Base-by-base conservation (phyloP, 371 early-diverging fungal species). In the Mortierella sp. region DNA sequence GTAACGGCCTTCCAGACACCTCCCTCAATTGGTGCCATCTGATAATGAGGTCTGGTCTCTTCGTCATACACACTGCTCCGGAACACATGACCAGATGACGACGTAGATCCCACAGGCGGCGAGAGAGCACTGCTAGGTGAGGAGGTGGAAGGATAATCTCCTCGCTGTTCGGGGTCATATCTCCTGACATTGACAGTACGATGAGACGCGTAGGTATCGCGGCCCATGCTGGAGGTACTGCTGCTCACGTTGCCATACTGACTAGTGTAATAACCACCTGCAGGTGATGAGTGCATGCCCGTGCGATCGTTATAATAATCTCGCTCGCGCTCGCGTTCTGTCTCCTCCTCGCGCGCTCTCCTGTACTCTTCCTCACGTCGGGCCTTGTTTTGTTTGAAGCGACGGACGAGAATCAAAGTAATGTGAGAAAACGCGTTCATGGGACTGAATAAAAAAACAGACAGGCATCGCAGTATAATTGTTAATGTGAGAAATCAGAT, bases 21-120 rank as follows among this genome's bases (percentile, higher is more conserved):
- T n/a, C 87, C 85, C 50, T 86, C 82, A 65, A 90, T 81, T 7
- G 89, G 87, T 2, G 87, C 81, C 80, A 90, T 76, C 70, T 88
- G 88, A 44, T 90, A 83, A 8, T 60, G 57, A 6, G 90, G 89
- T 32, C 89, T 72, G 41, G 80, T 83, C 6, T 82, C 78, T 26
- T 83, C 86, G 56, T 90, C 88, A 48, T 87, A 87, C 24, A 87
- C 82, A 51, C 82, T 82, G 6, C 79, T 72, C 7, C 86, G 83
- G 26, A 88, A 73, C 15, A 85, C 69, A 63, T 86, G 87, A 7
- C 87, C 89, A 47, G 68, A 55, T 23, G 54, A 26, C 19, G 50
- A 32, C 11, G 56, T 41, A 17, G 52, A 44, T n/a, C 2, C 24
- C 14, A n/a, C n/a, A n/a, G n/a, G n/a, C n/a, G n/a, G n/a, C n/a